A percentile compares a stretch with the other conserved stretches of the same genome.
Evolutionary conservation across 169 alveolate genomes (phyloP).

Genomic region (Cryptosporidium baileyi): DNA sequence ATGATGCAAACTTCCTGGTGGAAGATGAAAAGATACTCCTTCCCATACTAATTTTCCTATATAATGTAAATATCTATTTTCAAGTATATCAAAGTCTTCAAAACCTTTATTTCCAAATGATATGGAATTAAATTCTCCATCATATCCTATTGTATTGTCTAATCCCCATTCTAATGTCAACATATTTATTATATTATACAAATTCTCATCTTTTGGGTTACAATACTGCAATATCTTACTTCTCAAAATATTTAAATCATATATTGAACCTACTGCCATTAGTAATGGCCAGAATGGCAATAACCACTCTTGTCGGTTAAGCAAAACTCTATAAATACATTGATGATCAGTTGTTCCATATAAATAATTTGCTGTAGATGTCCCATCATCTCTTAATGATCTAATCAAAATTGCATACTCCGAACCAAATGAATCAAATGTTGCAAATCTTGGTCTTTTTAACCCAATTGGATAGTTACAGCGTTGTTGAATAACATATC

Average conservation of each 20-base stretch:
- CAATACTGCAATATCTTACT: slow-evolving; percentile 62
- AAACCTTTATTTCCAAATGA: slow-evolving; percentile 49
- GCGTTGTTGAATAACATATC: slow-evolving; percentile 94
- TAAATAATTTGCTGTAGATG: slow-evolving; percentile 64
- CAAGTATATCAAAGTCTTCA: slow-evolving; percentile 82
- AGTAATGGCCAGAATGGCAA: slow-evolving; percentile 57
- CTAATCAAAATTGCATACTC: slow-evolving; percentile 79
- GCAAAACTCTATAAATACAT: slow-evolving; percentile 41
- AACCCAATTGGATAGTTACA: slow-evolving; percentile 91
- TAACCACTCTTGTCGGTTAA: slow-evolving; percentile 63
- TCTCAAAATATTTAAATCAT: slow-evolving; percentile 9
- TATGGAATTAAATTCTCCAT: slow-evolving; percentile 12
- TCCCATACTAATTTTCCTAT: slow-evolving; percentile 83
- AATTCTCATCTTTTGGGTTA: slow-evolving; percentile 40
- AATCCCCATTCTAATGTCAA: slow-evolving; percentile 68
- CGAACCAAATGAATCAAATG: slow-evolving; percentile 75
- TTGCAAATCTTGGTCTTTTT: slow-evolving; percentile 71
- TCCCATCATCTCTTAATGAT: slow-evolving; percentile 74
- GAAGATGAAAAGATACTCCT: slow-evolving; percentile 80
- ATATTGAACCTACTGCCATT: slow-evolving; percentile 65
- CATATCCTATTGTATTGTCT: slow-evolving; percentile 24
- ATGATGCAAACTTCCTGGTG: slow-evolving; percentile 89
- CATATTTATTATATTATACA: slow-evolving; percentile 34
- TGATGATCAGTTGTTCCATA: slow-evolving; percentile 64
- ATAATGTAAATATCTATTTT: slow-evolving; percentile 82